Evolutionary conservation across 108 stramenopile genomes (phyloP).

Genomic region (Stephanodiscus triporus): DNA sequence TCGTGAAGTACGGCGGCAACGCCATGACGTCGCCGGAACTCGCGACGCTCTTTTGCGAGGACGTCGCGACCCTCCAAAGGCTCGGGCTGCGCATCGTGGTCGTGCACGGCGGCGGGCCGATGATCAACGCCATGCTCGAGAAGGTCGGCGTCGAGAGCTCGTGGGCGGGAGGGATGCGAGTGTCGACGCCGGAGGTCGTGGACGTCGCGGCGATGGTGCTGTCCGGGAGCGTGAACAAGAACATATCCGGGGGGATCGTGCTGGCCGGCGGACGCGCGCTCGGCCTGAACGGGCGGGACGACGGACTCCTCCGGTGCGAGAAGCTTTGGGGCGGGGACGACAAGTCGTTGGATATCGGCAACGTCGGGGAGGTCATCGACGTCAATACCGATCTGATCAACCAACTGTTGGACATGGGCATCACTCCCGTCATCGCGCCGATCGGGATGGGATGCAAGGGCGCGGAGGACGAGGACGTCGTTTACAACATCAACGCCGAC

Average conservation of each 20-base stretch:
- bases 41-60: conserved; percentile 80
- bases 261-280: conserved; percentile 86
- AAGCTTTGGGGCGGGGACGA: conserved; percentile 58
- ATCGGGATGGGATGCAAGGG: conserved; percentile 89
- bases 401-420: conserved; percentile 75
- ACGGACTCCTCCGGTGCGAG: conserved; percentile 79
- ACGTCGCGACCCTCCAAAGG: conserved; percentile 84
- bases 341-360: conserved; percentile 71
- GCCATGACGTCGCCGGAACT: conserved; percentile 91
- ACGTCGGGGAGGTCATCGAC: conserved; percentile 87
- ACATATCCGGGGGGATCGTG: conserved; percentile 81
- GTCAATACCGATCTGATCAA: conserved; percentile 85
- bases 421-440: conserved; percentile 94
- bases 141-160: conserved; percentile 79
- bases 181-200: conserved; percentile 87
- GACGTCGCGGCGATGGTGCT: conserved; percentile 98
- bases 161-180: conserved; percentile 91
- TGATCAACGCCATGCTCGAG: conserved; percentile 88
- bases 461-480: conserved; percentile 59
- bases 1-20: conserved; percentile 92
- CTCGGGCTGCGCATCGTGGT: conserved; percentile 87
- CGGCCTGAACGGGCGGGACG: conserved; percentile 92
- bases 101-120: conserved; percentile 96
- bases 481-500: conserved; percentile 98
- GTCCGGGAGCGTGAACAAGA: conserved; percentile 94